These are phyloP conservation scores for Gossypium anomalum DNA, from an alignment of 345 rosid genomes.

Conservation along the genomic window DNA sequence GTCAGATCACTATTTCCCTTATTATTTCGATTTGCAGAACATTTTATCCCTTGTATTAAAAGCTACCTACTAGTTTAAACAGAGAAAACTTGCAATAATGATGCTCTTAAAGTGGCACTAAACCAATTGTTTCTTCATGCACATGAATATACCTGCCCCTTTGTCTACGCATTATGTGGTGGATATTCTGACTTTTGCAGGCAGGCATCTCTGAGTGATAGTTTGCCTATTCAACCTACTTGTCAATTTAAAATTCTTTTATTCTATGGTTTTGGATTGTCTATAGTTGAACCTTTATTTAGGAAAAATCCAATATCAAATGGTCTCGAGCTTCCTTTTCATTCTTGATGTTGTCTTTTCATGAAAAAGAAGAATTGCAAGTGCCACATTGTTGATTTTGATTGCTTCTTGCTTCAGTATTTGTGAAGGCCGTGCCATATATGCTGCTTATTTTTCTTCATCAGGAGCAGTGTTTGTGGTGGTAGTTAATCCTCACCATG, in stretches of 20 bases:
- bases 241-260: background rate
- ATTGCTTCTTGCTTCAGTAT: constrained; percentile 39
- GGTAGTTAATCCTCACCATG: constrained; percentile 66
- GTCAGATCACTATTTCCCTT: background rate
- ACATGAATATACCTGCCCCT: background rate
- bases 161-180: background rate
- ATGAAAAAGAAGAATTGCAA: background rate
- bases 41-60: background rate
- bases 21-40: background rate
- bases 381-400: constrained; percentile 3
- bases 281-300: background rate
- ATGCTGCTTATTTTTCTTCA: constrained; percentile 58
- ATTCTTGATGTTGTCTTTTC: constrained; percentile 3
- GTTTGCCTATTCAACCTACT: background rate
- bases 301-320: background rate
- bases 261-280: background rate
- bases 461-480: constrained; percentile 48
- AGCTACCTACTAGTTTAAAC: background rate
- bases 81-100: background rate
- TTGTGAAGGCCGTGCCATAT: constrained; percentile 71
- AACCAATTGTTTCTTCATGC: background rate
- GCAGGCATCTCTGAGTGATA: background rate
- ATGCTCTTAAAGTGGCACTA: background rate
- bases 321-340: background rate
- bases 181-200: background rate